Evolutionary conservation across 179 eudicot genomes (phyloP), one percentile per base, ranked within the genome.

Genomic region (Pouteria campechiana): DNA sequence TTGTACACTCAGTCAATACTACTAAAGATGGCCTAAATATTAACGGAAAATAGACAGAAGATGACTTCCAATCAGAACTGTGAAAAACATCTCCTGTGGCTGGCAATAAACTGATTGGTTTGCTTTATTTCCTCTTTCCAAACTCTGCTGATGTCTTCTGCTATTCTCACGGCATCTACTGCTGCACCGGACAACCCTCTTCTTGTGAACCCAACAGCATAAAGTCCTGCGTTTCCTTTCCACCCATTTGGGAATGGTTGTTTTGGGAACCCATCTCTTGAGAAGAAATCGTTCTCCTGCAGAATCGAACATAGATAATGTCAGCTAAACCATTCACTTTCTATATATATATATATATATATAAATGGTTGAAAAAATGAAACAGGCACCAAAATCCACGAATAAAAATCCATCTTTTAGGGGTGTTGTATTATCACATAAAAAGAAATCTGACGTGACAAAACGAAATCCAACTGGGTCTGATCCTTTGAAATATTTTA

Each of bases 131-230:
- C 95, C 55, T 69, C 70, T 50, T 74, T 85, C 97, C 98, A 90
- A 20, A 79, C 66, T 31, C 64, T 70, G 17, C 87, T 86, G 37
- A 85, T 89, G 37, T 89, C 95, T 59, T 79, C 70, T 21, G 97
- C 78, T 12, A 86, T 86, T 63, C 54, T 70, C 10, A 70, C 58
- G 7, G 97, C 93, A 58, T 89, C 97, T 18, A 72, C 25, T 5
- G 95, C 81, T 56, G 95, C 95, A 44, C 97, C 97, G 6, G 87
- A 81, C 11, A 89, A 62, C 1, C 97, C 95, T 66, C 83, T 72
- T 39, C 67, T 76, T 48, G 95, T 85, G 65, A 89, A 89, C n/a
- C 97, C 97, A 50, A 75, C 97, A 51, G 97, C 93, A 54, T 89
- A 89, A 7, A 89, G 48, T 13, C 97, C 97, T 2, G 58, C 74